A percentile compares a stretch with the other conserved stretches of the same genome.
Evolutionary conservation across 2,329 filamentous ascomycete genomes (phyloP).

Genomic region (Dryadomyces quercivorus): DNA sequence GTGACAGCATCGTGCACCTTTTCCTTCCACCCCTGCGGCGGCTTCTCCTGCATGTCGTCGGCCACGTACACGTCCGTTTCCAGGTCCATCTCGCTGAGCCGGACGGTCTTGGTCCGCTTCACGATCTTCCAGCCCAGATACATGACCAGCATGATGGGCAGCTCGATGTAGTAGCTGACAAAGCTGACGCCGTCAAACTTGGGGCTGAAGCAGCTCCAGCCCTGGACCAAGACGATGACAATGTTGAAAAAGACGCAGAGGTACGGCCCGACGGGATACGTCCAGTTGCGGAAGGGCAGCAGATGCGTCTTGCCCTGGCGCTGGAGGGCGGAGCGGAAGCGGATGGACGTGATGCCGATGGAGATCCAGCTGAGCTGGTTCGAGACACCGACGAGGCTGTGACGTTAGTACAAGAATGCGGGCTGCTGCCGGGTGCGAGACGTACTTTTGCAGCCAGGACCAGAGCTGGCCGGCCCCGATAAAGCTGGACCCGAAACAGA

Average conservation of each 20-base stretch:
- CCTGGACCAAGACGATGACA: constrained; percentile 50
- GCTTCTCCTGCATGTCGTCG: not conserved
- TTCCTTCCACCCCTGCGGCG: not conserved
- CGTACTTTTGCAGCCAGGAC: constrained; percentile 53
- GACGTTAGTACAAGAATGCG: not conserved
- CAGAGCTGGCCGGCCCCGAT: constrained; percentile 54
- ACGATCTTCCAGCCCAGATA: constrained; percentile 39
- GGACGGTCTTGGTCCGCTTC: constrained; percentile 12
- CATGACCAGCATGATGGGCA: constrained; percentile 46
- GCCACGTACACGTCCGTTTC: constrained; percentile 12
- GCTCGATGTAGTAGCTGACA: constrained; percentile 51
- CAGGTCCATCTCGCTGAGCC: constrained; percentile 13
- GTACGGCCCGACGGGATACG: constrained; percentile 50
- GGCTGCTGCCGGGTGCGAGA: not conserved
- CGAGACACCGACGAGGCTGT: constrained; percentile 50
- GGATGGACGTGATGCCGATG: constrained; percentile 52
- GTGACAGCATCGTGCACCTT: not conserved
- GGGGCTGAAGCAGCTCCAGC: constrained; percentile 51
- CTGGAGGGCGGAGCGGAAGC: constrained; percentile 46
- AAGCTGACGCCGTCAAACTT: constrained; percentile 45
- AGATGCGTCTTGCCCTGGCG: constrained; percentile 47
- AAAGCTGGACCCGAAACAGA: constrained; percentile 54
- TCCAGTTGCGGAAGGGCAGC: constrained; percentile 55
- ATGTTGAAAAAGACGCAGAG: constrained; percentile 42
- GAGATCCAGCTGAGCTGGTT: constrained; percentile 56